Conservation (phyloP, 1,284 basidiomycete genomes). For the Ganoderma lingzhi region DNA sequence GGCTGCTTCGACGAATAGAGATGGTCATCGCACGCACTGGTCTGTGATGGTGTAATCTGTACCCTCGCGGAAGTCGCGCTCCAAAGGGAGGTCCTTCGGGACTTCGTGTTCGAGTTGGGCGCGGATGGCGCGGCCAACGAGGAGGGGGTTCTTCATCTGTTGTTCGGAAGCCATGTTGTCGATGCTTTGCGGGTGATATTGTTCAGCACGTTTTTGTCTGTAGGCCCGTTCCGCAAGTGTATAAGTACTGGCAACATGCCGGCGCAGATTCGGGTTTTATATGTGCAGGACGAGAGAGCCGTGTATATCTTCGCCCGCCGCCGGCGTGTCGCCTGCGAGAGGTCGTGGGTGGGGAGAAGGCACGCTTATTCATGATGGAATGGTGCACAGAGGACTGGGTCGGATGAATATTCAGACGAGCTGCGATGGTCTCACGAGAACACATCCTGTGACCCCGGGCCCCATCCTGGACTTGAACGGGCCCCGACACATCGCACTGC, state of each 20-base stretch:
- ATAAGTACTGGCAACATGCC: conserved; percentile 13
- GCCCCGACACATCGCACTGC: conserved; percentile 19
- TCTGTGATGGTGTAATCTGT: conserved; percentile 46
- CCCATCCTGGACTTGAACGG: conserved; percentile 20
- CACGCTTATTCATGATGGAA: conserved; percentile 24
- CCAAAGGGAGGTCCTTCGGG: conserved; percentile 46
- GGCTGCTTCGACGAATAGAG: not conserved
- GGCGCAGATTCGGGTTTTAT: conserved; percentile 17
- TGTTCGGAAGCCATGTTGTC: conserved; percentile 37
- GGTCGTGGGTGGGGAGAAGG: conserved; percentile 27
- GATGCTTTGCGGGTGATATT: not conserved
- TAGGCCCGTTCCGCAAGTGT: not conserved
- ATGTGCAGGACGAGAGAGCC: conserved; percentile 9
- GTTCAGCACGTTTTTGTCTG: not conserved
- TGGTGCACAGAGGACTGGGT: conserved; percentile 19
- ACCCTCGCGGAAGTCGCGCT: conserved; percentile 46
- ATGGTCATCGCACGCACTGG: conserved; percentile 33
- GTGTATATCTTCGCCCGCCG: conserved; percentile 28
- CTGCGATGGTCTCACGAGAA: conserved; percentile 26
- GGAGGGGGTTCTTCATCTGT: conserved; percentile 48
- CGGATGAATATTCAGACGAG: conserved; percentile 16
- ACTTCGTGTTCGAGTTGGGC: conserved; percentile 47
- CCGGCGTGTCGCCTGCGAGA: conserved; percentile 22
- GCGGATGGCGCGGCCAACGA: conserved; percentile 47
- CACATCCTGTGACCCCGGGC: conserved; percentile 26